Evolutionary conservation across 148 eudicot species (phyloP).

Genomic region (Beta vulgaris): DNA sequence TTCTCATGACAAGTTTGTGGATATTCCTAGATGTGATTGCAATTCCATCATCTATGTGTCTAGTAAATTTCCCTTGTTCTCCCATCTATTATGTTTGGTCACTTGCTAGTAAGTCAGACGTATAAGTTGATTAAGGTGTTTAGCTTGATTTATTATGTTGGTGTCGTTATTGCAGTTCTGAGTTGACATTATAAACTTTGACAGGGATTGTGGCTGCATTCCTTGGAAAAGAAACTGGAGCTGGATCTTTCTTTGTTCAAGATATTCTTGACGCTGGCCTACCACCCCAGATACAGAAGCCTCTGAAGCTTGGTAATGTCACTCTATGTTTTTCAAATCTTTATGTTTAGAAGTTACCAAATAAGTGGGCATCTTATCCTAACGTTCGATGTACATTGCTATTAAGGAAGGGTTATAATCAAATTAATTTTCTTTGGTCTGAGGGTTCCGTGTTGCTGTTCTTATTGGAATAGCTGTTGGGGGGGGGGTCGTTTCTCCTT

Average conservation of each 20-base stretch:
- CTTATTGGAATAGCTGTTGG: not conserved
- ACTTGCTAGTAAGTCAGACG: not conserved
- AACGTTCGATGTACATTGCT: not conserved
- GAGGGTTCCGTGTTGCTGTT: not conserved
- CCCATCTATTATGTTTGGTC: not conserved
- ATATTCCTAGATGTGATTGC: not conserved
- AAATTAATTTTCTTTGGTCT: not conserved
- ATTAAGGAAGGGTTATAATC: not conserved
- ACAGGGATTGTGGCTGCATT: constrained; percentile 81
- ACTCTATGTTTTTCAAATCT: not conserved
- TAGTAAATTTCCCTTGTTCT: not conserved
- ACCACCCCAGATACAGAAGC: constrained; percentile 71
- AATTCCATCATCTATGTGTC: not conserved
- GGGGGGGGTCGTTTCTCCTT: not conserved
- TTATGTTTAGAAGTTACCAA: not conserved
- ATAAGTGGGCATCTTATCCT: not conserved
- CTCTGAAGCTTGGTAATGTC: constrained; percentile 52
- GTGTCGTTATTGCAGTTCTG: not conserved
- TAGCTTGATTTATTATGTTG: not conserved
- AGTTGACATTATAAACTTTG: constrained; percentile 6
- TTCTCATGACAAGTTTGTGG: not conserved
- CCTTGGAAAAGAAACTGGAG: constrained; percentile 75
- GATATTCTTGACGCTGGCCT: constrained; percentile 86
- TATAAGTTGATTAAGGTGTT: not conserved
- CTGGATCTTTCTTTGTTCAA: constrained; percentile 80